Evolutionary conservation across 805 yeast species (phyloP).

Genomic region (Vanderwaltozyma verrucispora): DNA sequence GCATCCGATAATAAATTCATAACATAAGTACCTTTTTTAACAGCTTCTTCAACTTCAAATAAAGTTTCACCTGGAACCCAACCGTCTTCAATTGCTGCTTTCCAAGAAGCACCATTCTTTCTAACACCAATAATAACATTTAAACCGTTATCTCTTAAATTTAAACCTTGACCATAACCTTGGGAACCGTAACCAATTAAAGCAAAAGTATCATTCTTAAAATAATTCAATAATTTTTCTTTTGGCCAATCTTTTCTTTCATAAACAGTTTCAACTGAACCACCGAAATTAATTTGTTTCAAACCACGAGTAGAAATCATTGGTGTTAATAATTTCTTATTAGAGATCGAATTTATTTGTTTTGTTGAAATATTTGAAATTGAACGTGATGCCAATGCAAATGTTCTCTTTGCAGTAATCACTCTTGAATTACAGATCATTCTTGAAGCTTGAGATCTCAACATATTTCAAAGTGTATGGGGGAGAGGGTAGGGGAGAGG

Average conservation of each 20-base stretch:
- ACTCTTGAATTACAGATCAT: slow-evolving; percentile 32
- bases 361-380: slow-evolving; percentile 34
- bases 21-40: slow-evolving; percentile 80
- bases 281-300: slow-evolving; percentile 95
- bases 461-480: slow-evolving; percentile 14
- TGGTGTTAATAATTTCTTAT: slow-evolving; percentile 36
- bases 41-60: slow-evolving; percentile 91
- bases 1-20: slow-evolving; percentile 99
- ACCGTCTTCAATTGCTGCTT: slow-evolving; percentile 98
- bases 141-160: slow-evolving; percentile 97
- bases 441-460: slow-evolving; percentile 38
- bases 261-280: slow-evolving; percentile 89
- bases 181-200: slow-evolving; percentile 99
- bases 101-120: slow-evolving; percentile 98
- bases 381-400: slow-evolving; percentile 38
- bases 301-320: slow-evolving; percentile 73
- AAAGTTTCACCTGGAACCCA: slow-evolving; percentile 99
- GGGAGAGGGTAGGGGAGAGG: no score
- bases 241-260: slow-evolving; percentile 99
- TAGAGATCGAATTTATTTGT: slow-evolving; percentile 41
- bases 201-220: slow-evolving; percentile 96
- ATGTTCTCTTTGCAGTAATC: slow-evolving; percentile 54
- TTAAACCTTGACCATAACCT: slow-evolving; percentile 99
- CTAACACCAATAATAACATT: slow-evolving; percentile 98
- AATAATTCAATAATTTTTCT: slow-evolving; percentile 90